Base-by-base conservation (phyloP, 1,284 basidiomycete species). In the Austroboletus niveus region DNA sequence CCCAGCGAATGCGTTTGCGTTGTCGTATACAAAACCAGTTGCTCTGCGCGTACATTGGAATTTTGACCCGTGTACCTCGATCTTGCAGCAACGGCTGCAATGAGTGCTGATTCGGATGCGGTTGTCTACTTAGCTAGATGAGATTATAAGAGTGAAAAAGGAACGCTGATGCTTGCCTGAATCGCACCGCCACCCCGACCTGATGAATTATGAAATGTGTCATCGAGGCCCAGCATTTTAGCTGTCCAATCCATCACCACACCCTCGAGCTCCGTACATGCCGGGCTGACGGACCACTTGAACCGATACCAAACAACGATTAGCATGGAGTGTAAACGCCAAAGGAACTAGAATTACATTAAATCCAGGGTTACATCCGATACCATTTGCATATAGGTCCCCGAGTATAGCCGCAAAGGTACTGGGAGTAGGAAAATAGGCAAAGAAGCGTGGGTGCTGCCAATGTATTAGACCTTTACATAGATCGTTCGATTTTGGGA, bases 221-320 rank as follows among this genome's bases (percentile, higher is more conserved):
- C 60, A 42, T 78, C 75, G 29, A 99, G 77, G 0, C 92, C 94
- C 22, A 98, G 78, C 54, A 98, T 77, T 62, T 85, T 80, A 0
- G 92, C 93, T 14, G 86, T 80, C 95, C 95, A 98, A 69, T 98
- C 95, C 79, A 93, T 87, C 27, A 92, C 84, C 24, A 95, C 80
- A 43, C 83, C 81, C 69, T 98, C 95, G 6, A 98, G 78, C 69
- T 98, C 94, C 0, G 94, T 96, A 60, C 89, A 92, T n/a, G 92
- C 92, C 0, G 93, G 93, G 53, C 90, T 92, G 48, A 82, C 84
- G 2, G 82, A 72, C 93, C 92, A 95, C 89, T 57, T 2, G 36
- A 15, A 36, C 22, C 20, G 29, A 34, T 30, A 2, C 35, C 34
- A 9, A 49, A 10, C 29, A 47, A 15, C n/a, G 29, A 41, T 50